phyloP scores from a whole-genome alignment of 2,329 filamentous ascomycete genomes.

The Apiospora pterosperma region DNA sequence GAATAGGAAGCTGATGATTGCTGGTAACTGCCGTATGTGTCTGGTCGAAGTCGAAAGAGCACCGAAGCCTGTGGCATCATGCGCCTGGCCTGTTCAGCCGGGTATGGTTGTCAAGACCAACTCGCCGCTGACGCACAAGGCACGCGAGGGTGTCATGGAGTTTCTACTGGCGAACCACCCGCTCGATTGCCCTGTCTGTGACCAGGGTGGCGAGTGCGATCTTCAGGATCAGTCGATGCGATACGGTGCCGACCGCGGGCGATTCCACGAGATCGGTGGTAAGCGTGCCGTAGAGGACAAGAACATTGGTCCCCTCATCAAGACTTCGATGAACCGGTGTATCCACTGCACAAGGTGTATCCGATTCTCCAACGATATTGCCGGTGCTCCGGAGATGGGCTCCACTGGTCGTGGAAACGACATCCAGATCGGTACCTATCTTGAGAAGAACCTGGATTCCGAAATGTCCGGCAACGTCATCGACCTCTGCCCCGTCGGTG shows the following conservation, averaged over 20 bases:
- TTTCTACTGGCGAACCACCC: conserved; percentile 96
- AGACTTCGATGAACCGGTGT: conserved; percentile 99
- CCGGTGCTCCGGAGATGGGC: conserved; percentile 91
- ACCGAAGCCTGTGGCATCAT: conserved; percentile 96
- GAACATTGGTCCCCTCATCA: conserved; percentile 96
- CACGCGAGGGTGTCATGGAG: conserved; percentile 98
- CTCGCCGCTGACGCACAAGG: conserved; percentile 94
- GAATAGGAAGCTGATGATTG: conserved; percentile 90
- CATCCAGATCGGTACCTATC: conserved; percentile 96
- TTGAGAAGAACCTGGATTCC: conserved; percentile 89
- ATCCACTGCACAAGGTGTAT: conserved; percentile 99
- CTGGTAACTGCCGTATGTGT: conserved; percentile 99
- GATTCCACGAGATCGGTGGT: conserved; percentile 92
- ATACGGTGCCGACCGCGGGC: conserved; percentile 91
- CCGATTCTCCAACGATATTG: conserved; percentile 95
- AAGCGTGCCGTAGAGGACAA: conserved; percentile 99
- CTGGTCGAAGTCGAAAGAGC: conserved; percentile 95
- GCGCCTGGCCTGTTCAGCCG: conserved; percentile 96
- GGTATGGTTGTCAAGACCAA: conserved; percentile 99
- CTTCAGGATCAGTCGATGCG: conserved; percentile 99
- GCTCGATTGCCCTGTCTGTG: conserved; percentile 94
- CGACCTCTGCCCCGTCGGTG: conserved; percentile 95
- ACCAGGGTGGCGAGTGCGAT: conserved; percentile 98
- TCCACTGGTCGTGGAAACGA: conserved; percentile 94
- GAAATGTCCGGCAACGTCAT: conserved; percentile 97